Conservation (phyloP, 1,284 basidiomycete species). For the Moesziomyces antarcticus region DNA sequence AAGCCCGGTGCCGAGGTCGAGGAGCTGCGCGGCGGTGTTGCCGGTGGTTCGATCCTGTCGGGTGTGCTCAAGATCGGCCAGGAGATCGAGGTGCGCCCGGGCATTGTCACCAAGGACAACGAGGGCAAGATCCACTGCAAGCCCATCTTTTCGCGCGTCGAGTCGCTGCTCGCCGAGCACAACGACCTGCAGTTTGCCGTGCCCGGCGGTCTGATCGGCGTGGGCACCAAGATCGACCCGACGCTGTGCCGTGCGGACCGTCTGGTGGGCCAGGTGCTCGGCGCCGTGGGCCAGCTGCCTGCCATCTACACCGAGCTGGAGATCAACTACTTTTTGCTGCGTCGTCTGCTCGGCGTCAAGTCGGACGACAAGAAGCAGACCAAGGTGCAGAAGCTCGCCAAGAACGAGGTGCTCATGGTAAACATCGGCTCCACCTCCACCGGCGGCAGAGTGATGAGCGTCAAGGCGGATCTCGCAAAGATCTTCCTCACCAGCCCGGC, state of each 20-base stretch:
- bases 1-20: constrained; percentile 97
- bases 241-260: constrained; percentile 96
- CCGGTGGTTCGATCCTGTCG: constrained; percentile 92
- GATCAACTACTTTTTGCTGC: constrained; percentile 75
- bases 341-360: constrained; percentile 95
- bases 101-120: constrained; percentile 94
- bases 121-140: constrained; percentile 90
- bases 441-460: constrained; percentile 62
- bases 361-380: constrained; percentile 99
- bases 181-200: constrained; percentile 95
- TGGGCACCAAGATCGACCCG: constrained; percentile 95
- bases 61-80: constrained; percentile 89
- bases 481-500: constrained; percentile 66
- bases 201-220: constrained; percentile 96
- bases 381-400: constrained; percentile 86
- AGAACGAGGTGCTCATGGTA: constrained; percentile 84
- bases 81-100: constrained; percentile 96
- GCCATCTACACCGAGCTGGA: constrained; percentile 92
- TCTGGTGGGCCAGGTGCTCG: constrained; percentile 93
- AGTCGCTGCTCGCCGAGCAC: constrained; percentile 91
- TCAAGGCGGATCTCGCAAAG: constrained; percentile 66
- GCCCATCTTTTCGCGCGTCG: constrained; percentile 91
- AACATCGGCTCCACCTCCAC: constrained; percentile 69
- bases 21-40: constrained; percentile 97
- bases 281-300: constrained; percentile 90